Evolutionary conservation across 805 yeast species (phyloP), one percentile per base, ranked within the genome.

Genomic region (Ogataea kodamae): DNA sequence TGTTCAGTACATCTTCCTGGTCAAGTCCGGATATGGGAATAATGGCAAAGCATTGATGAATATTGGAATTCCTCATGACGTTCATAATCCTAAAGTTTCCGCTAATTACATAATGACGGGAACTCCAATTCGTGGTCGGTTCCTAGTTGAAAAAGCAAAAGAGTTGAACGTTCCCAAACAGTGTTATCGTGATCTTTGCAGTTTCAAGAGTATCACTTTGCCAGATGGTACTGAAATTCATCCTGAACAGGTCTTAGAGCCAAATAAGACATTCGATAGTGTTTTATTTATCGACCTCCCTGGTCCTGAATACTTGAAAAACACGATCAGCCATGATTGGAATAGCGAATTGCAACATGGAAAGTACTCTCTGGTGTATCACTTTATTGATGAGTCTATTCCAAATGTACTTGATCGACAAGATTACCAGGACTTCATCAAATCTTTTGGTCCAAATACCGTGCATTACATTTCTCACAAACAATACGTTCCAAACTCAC

Each of bases 271-370:
- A 1, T 82, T 82, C 36, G 68, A 76, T 2, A 74, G 81, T 20
- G 62, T 84, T 9, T 53, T 87, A 17, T 65, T 90, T 2, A 46
- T 90, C 5, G 97, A 90, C 50, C 70, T 87, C 15, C 96, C 96
- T 0, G 62, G 67, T 11, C 35, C 42, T 0, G 55, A 52, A 0
- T 82, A 79, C 48, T 54, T 76, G 10, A 44, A 42, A 12, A 55
- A 40, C 9, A 57, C 65, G 0, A 14, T 61, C 5, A 14, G 20
- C 4, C 33, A 48, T 22, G 48, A 57, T 17, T 53, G 62, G 60
- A 11, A 35, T 14, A 18, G 14, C 1, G 50, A 48, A 2, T 10
- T 46, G 4, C 20, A 33, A 3, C 30, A 35, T 4, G 35, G 35
- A 2, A 39, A 46, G 7, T 51, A 40, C 32, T 72, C 76, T 1